These are phyloP conservation scores for Vanderwaltozyma yarrowii DNA, from an alignment of 805 yeast species.

Conservation along the genomic window DNA sequence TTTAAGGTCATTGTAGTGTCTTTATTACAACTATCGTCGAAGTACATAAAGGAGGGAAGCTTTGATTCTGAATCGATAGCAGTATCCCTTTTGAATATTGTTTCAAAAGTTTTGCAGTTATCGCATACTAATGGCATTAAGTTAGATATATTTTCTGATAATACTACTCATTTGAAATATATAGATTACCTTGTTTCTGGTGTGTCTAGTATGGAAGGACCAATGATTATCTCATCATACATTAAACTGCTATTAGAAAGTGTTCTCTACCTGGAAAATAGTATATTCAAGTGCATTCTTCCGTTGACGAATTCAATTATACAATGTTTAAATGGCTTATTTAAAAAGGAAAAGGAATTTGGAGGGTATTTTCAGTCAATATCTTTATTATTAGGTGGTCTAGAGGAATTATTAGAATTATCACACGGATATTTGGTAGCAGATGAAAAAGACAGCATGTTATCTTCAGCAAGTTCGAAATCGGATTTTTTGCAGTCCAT, in stretches of 20 bases:
- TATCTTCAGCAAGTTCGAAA: conserved; percentile 10
- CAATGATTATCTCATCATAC: conserved; percentile 27
- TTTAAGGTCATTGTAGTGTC: conserved; percentile 37
- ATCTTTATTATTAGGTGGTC: conserved; percentile 40
- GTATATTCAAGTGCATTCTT: conserved; percentile 46
- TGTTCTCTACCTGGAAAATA: conserved; percentile 38
- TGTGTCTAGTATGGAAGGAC: conserved; percentile 34
- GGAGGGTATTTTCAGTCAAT: conserved; percentile 39
- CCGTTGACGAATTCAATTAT: conserved; percentile 40
- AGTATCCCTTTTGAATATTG: conserved; percentile 24
- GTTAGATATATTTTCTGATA: conserved; percentile 25
- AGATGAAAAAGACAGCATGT: conserved; percentile 23
- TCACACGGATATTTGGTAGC: conserved; percentile 46
- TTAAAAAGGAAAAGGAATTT: conserved; percentile 12
- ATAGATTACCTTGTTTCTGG: conserved; percentile 42
- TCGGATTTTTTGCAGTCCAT: conserved; percentile 25
- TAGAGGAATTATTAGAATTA: conserved; percentile 53
- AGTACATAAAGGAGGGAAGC: conserved; percentile 15
- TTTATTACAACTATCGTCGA: conserved; percentile 31
- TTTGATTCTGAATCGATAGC: conserved; percentile 24
- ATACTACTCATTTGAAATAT: conserved; percentile 23
- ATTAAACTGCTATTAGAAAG: conserved; percentile 41
- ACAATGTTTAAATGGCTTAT: conserved; percentile 18
- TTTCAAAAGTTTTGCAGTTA: conserved; percentile 24
- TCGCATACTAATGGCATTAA: conserved; percentile 25